Evolutionary conservation across 306 rosid genomes (phyloP).

Genomic region (Rosa lucieae): DNA sequence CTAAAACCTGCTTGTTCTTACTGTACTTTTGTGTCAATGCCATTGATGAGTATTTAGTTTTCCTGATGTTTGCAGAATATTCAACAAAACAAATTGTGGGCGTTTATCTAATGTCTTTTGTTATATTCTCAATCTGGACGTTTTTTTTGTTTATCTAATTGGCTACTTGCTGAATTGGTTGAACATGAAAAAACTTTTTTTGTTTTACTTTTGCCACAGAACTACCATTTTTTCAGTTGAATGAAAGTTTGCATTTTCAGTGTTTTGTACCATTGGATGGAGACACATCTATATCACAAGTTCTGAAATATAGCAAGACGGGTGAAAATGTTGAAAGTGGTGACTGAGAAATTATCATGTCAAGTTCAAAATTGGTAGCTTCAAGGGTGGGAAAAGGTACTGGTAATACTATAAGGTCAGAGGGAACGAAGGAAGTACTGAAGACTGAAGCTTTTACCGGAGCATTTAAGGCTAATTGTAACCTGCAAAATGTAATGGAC

Average conservation of each 20-base stretch:
- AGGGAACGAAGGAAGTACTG: not conserved
- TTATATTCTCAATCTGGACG: too few relatives aligned
- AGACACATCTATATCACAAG: not conserved
- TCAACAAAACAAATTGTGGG: too few relatives aligned
- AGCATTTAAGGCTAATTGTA: not conserved
- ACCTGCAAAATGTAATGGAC: not conserved
- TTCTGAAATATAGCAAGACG: not conserved
- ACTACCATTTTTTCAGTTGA: too few relatives aligned
- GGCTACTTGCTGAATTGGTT: too few relatives aligned
- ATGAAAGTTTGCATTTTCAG: too few relatives aligned
- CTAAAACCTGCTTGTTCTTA: not conserved
- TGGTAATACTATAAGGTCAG: not conserved
- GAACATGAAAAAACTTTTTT: too few relatives aligned
- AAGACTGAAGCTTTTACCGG: not conserved
- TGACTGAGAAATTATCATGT: not conserved
- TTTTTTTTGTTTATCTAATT: too few relatives aligned
- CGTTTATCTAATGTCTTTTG: too few relatives aligned
- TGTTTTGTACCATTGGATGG: too few relatives aligned
- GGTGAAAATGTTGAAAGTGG: not conserved
- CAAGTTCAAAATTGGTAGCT: not conserved
- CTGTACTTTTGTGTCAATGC: not conserved
- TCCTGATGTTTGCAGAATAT: too few relatives aligned
- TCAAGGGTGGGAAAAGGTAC: not conserved
- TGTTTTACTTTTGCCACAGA: too few relatives aligned
- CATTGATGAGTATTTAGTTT: not conserved